Conservation (phyloP, 495 filamentous ascomycete genomes). For the Xylaria sp. region DNA sequence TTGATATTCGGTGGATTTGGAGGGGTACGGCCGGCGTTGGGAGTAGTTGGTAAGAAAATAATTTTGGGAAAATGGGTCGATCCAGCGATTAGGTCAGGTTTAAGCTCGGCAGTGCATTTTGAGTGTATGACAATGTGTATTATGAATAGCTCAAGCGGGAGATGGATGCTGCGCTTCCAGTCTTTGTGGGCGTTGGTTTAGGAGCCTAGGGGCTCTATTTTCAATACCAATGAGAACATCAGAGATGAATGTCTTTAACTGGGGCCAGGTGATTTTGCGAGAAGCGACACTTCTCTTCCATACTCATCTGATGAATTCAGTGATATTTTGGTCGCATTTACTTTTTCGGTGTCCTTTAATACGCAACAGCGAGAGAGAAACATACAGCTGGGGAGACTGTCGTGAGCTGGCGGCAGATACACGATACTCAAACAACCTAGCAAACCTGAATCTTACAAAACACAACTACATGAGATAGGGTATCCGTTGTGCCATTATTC, state of each 20-base stretch:
- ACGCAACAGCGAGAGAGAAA: too few relatives aligned
- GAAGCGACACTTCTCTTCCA: background rate
- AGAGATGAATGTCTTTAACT: background rate
- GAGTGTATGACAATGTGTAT: constrained; percentile 21
- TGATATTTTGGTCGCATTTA: background rate
- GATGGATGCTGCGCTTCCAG: background rate
- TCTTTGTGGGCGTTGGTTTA: background rate
- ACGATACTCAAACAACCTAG: background rate
- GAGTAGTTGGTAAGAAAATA: background rate
- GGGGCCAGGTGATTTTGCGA: background rate
- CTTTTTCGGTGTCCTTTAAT: too few relatives aligned
- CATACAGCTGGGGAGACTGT: background rate
- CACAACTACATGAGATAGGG: background rate
- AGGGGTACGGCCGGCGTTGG: constrained; percentile 8
- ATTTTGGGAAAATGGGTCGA: constrained; percentile 4
- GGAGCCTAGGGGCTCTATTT: too few relatives aligned
- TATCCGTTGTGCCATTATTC: too few relatives aligned
- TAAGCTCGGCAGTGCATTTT: background rate
- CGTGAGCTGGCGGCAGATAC: background rate
- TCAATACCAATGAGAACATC: background rate
- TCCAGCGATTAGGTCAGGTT: background rate
- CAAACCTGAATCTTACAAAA: background rate
- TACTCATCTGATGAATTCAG: background rate
- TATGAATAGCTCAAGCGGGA: constrained; percentile 5
- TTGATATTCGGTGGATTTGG: background rate